Percentiles rank a stretch among this genome's conserved stretches.
Evolutionary conservation across 495 filamentous ascomycete genomes (phyloP).

Genomic region (Penicillium maclennaniae): DNA sequence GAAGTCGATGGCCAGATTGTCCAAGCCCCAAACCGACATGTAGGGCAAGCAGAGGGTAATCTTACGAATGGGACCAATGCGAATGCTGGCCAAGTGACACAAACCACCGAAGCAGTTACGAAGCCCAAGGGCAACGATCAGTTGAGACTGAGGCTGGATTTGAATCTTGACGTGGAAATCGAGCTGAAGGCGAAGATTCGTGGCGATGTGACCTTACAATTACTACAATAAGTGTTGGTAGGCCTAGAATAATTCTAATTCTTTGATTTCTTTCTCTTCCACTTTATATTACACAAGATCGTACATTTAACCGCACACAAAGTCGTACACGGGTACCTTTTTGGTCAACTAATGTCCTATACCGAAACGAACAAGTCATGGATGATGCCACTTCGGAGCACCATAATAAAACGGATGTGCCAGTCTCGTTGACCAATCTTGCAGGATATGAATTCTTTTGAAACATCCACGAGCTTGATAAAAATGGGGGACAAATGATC

Average conservation of each 20-base stretch:
- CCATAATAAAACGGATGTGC: too few relatives aligned
- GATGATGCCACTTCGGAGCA: too few relatives aligned
- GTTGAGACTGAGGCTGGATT: conserved; percentile 63
- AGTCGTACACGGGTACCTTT: too few relatives aligned
- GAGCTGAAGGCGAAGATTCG: conserved; percentile 78
- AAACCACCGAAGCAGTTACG: background rate
- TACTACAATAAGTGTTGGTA: background rate
- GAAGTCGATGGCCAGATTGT: background rate
- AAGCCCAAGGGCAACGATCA: background rate
- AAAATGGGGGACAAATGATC: background rate
- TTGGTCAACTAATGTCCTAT: too few relatives aligned
- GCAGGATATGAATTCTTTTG: too few relatives aligned
- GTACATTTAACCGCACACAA: too few relatives aligned
- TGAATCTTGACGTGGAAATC: conserved; percentile 77
- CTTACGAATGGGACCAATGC: background rate
- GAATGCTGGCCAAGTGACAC: background rate
- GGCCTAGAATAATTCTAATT: background rate
- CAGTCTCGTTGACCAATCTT: too few relatives aligned
- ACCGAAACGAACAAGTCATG: too few relatives aligned
- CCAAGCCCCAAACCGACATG: background rate
- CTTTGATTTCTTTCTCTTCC: too few relatives aligned
- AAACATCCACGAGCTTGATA: too few relatives aligned
- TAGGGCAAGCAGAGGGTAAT: background rate
- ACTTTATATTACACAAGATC: too few relatives aligned
- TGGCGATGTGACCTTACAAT: conserved; percentile 62